Evolutionary conservation across 805 yeast genomes (phyloP).

Genomic region (Metschnikowia henanensis): DNA sequence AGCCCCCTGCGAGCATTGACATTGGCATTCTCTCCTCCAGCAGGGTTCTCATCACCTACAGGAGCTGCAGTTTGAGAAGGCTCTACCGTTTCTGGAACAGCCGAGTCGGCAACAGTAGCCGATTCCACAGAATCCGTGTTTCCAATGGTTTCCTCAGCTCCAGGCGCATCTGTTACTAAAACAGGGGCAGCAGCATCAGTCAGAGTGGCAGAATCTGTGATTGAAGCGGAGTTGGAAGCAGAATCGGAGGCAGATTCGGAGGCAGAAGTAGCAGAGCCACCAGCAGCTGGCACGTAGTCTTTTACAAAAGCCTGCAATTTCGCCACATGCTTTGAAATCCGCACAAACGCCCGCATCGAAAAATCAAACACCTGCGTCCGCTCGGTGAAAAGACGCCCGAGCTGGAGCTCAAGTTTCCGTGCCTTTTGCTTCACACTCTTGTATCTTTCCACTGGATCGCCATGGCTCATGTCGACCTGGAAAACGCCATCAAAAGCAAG

Average conservation of each 20-base stretch:
- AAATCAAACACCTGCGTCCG: conserved; percentile 9
- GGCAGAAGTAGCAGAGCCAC: too few relatives aligned
- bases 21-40: neutral
- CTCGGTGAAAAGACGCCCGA: conserved; percentile 5
- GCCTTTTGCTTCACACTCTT: neutral
- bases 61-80: neutral
- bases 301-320: conserved; percentile 2
- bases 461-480: neutral
- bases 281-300: too few relatives aligned
- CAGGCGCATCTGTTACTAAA: too few relatives aligned
- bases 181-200: too few relatives aligned
- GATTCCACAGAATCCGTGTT: too few relatives aligned
- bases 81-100: too few relatives aligned
- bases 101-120: too few relatives aligned
- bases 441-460: neutral
- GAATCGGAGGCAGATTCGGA: neutral
- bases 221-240: neutral
- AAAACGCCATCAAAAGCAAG: conserved; percentile 2
- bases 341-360: conserved; percentile 1
- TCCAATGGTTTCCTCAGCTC: too few relatives aligned
- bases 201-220: neutral
- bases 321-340: neutral
- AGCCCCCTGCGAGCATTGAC: neutral
- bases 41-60: neutral
- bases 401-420: conserved; percentile 1